Evolutionary conservation across 352 stramenopile species (phyloP).

Genomic region (Phytophthora sp.): DNA sequence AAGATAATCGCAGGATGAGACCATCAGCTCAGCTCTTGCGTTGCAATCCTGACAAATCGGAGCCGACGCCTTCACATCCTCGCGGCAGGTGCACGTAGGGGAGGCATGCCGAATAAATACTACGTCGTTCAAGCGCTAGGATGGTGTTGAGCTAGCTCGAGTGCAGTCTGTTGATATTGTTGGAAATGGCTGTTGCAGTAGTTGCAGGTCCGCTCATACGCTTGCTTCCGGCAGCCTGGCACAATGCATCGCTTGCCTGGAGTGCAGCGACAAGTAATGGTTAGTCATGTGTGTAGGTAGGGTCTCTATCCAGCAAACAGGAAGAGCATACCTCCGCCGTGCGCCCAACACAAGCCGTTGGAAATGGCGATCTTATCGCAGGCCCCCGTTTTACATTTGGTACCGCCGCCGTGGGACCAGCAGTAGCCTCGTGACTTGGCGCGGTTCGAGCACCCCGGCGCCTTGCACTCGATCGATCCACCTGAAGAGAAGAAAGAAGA

Average conservation of each 20-base stretch:
- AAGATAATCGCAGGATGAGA: neutral
- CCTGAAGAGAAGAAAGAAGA: constrained; percentile 10
- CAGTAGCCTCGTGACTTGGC: constrained; percentile 81
- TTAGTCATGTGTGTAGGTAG: neutral
- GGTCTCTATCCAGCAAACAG: neutral
- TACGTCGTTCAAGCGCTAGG: neutral
- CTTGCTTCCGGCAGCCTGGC: constrained; percentile 53
- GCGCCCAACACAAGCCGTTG: constrained; percentile 72
- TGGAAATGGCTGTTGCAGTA: constrained; percentile 69
- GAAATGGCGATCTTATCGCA: constrained; percentile 82
- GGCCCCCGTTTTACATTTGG: constrained; percentile 62
- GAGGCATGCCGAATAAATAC: constrained; percentile 21
- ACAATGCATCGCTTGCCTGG: constrained; percentile 57
- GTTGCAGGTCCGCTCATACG: constrained; percentile 70
- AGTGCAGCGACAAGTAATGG: neutral
- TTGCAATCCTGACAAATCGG: neutral
- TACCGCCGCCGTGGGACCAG: constrained; percentile 82
- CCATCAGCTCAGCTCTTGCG: neutral
- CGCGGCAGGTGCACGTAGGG: neutral
- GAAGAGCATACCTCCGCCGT: constrained; percentile 56
- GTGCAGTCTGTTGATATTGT: constrained; percentile 24
- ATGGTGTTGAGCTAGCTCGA: constrained; percentile 8
- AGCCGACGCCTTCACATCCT: no score
- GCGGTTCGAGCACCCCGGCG: constrained; percentile 66
- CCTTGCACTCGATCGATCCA: constrained; percentile 70